Conservation (phyloP, 352 stramenopile genomes). For the Globisporangium camurandrum region DNA sequence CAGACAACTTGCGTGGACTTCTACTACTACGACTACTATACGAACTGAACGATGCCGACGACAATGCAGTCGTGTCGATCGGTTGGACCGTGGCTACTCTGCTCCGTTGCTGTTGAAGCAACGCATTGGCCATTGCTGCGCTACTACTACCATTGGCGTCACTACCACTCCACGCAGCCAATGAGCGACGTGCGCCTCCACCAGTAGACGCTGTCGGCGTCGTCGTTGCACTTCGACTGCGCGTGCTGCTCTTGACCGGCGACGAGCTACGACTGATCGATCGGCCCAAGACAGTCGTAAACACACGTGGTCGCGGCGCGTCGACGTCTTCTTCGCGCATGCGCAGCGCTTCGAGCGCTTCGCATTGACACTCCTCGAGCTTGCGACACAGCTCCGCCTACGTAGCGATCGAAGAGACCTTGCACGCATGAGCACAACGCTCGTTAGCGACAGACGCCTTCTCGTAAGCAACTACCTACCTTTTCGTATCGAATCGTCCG, state of each 20-base stretch:
- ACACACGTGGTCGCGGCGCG: slow-evolving; percentile 35
- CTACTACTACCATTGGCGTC: no score
- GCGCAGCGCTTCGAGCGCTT: slow-evolving; percentile 32
- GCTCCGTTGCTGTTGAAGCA: background rate
- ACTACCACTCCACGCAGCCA: no score
- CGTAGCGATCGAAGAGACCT: background rate
- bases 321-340: slow-evolving; percentile 76
- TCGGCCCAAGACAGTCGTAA: slow-evolving; percentile 16
- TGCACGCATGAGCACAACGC: no score
- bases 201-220: background rate
- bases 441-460: no score
- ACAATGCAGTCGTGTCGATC: slow-evolving; percentile 6
- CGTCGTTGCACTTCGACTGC: background rate
- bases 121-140: no score
- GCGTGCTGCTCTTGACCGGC: no score
- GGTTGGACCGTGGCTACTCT: slow-evolving; percentile 3
- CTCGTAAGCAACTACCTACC: slow-evolving; percentile 12
- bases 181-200: no score
- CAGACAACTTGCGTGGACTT: slow-evolving; percentile 5
- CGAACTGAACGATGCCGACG: background rate
- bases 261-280: no score
- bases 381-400: slow-evolving; percentile 24
- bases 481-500: slow-evolving; percentile 35
- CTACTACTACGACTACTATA: slow-evolving; percentile 10
- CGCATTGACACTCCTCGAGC: slow-evolving; percentile 30